Evolutionary conservation across 2,329 filamentous ascomycete species (phyloP).

Genomic region (Neoscytalidium dimidiatum): DNA sequence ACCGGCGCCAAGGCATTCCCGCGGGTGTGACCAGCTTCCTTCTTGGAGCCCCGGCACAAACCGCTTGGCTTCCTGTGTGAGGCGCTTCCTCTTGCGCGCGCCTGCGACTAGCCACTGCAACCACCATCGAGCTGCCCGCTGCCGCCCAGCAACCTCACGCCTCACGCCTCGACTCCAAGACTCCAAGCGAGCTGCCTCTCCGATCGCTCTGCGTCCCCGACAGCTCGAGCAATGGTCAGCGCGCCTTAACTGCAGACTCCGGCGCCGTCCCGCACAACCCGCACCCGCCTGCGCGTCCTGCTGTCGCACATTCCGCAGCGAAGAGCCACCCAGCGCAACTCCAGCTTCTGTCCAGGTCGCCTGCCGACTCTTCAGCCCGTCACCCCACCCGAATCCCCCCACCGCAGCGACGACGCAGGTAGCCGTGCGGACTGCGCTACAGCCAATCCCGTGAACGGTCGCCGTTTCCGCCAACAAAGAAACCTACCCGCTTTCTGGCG

Average conservation of each 20-base stretch:
- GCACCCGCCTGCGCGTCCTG: slow-evolving; percentile 2
- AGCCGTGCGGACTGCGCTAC: background rate
- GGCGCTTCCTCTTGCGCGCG: background rate
- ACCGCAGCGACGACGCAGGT: background rate
- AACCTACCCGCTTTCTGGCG: background rate
- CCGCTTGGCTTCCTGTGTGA: background rate
- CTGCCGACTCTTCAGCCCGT: background rate
- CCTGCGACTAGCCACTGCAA: slow-evolving; percentile 8
- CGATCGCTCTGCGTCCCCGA: background rate
- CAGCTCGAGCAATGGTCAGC: background rate
- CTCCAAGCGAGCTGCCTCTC: background rate
- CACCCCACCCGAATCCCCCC: background rate
- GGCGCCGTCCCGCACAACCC: slow-evolving; percentile 2
- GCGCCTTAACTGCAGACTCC: background rate
- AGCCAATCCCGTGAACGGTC: background rate
- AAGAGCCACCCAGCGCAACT: background rate
- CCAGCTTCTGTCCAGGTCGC: slow-evolving; percentile 2
- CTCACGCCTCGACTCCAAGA: background rate
- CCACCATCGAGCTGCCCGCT: slow-evolving; percentile 2
- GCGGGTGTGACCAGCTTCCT: background rate
- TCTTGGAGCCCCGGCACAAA: slow-evolving; percentile 7
- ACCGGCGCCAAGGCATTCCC: background rate
- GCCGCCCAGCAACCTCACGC: background rate
- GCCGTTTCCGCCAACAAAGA: background rate
- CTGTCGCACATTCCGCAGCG: slow-evolving; percentile 10